A percentile compares a stretch with the other conserved stretches of the same genome.
Evolutionary conservation across 1,284 basidiomycete genomes (phyloP).

Genomic region (Thelephora terrestris): DNA sequence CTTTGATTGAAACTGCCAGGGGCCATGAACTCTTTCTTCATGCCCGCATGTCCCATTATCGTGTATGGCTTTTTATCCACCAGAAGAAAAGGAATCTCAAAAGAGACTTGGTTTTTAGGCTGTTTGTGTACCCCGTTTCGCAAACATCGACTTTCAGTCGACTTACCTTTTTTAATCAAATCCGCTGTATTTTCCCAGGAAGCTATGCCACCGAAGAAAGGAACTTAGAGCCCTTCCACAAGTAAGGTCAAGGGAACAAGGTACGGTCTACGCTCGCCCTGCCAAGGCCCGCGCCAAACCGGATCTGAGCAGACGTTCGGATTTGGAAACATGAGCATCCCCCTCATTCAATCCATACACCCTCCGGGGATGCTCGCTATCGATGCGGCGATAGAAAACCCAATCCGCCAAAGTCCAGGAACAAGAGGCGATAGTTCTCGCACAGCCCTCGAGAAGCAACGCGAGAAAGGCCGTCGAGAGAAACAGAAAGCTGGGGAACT

Average conservation of each 20-base stretch:
- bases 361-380: neutral
- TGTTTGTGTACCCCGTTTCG: too few relatives aligned
- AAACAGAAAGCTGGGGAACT: slow-evolving; percentile 79
- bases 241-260: slow-evolving; percentile 69
- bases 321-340: slow-evolving; percentile 73
- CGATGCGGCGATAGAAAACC: slow-evolving; percentile 59
- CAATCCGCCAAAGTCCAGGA: slow-evolving; percentile 91
- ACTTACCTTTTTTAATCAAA: too few relatives aligned
- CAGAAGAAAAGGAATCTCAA: too few relatives aligned
- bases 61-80: too few relatives aligned
- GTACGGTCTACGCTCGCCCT: slow-evolving; percentile 26
- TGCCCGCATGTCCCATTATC: too few relatives aligned
- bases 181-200: slow-evolving; percentile 8
- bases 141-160: too few relatives aligned
- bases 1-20: too few relatives aligned
- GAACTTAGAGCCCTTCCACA: slow-evolving; percentile 36
- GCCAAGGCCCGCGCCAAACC: slow-evolving; percentile 13
- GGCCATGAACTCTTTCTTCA: too few relatives aligned
- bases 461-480: slow-evolving; percentile 61
- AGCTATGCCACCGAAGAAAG: slow-evolving; percentile 66
- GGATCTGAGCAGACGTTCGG: slow-evolving; percentile 68
- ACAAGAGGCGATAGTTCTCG: slow-evolving; percentile 80
- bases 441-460: slow-evolving; percentile 72
- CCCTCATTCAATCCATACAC: slow-evolving; percentile 3
- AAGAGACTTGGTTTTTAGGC: too few relatives aligned